These are phyloP conservation scores for Selaginella moellendorffii DNA, from an alignment of 75 land plant species.

Conservation along the genomic window DNA sequence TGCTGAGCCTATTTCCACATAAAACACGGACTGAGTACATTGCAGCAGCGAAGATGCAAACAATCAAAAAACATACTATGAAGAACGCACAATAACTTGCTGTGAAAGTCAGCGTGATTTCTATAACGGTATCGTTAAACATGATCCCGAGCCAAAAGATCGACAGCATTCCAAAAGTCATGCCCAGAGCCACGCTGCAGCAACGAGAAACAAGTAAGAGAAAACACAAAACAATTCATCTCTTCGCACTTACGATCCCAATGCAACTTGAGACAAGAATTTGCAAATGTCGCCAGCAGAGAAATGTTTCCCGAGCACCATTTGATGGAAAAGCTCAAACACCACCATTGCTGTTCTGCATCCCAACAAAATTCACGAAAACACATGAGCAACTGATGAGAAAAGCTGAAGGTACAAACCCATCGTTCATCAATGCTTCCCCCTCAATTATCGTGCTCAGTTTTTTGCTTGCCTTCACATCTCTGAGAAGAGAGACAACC, in stretches of 20 bases:
- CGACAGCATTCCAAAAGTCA: background rate
- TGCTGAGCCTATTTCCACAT: slow-evolving; percentile 46
- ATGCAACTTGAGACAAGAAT: slow-evolving; percentile 3
- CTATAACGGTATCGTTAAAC: slow-evolving; percentile 8
- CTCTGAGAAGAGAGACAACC: slow-evolving; percentile 82
- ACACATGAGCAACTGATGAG: background rate
- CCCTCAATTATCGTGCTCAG: slow-evolving; percentile 94
- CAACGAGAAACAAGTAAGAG: background rate
- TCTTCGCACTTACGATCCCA: background rate
- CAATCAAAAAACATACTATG: slow-evolving; percentile 44
- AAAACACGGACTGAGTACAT: background rate
- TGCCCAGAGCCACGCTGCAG: slow-evolving; percentile 1
- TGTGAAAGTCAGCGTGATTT: slow-evolving; percentile 5
- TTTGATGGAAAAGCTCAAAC: slow-evolving; percentile 2
- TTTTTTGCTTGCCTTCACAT: slow-evolving; percentile 95
- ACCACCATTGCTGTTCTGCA: slow-evolving; percentile 9
- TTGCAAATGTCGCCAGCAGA: slow-evolving; percentile 1
- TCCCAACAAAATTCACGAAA: background rate
- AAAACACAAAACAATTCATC: background rate
- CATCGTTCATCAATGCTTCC: slow-evolving; percentile 98
- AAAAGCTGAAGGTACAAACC: slow-evolving; percentile 29
- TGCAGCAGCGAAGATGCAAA: background rate
- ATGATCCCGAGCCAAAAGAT: slow-evolving; percentile 5
- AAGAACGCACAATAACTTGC: slow-evolving; percentile 95
- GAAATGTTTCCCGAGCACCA: slow-evolving; percentile 1